Percentiles rank a stretch among this genome's conserved stretches.
Conservation (phyloP, 2,329 filamentous ascomycete genomes). For the Amphichorda felina region DNA sequence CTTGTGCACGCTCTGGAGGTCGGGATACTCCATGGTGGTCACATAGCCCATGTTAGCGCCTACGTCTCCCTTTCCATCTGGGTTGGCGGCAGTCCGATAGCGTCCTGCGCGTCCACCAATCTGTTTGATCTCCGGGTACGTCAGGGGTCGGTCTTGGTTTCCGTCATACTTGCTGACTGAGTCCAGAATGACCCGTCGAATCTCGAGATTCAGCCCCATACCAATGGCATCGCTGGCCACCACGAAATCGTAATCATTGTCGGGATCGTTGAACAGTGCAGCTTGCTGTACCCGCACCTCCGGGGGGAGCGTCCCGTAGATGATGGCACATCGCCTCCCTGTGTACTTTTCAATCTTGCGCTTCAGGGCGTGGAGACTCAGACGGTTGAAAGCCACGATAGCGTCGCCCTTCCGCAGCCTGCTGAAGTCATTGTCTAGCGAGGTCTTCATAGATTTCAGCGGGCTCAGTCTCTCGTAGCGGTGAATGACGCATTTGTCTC, state of each 20-base stretch:
- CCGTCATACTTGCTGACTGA: conserved; percentile 63
- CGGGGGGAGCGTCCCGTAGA: conserved; percentile 84
- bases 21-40: conserved; percentile 62
- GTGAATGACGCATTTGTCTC: conserved; percentile 74
- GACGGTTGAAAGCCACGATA: conserved; percentile 73
- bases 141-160: conserved; percentile 40
- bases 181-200: conserved; percentile 86
- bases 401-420: conserved; percentile 81
- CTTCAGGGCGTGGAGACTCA: conserved; percentile 73
- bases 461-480: conserved; percentile 75
- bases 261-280: conserved; percentile 81
- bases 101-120: conserved; percentile 89
- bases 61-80: conserved; percentile 11
- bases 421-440: conserved; percentile 50
- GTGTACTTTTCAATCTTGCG: conserved; percentile 64
- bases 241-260: conserved; percentile 91
- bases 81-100: conserved; percentile 60
- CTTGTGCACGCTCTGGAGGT: conserved; percentile 49
- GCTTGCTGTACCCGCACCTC: conserved; percentile 91
- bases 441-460: conserved; percentile 51
- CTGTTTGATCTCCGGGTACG: conserved; percentile 77
- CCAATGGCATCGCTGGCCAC: conserved; percentile 94
- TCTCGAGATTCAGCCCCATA: conserved; percentile 90
- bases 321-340: conserved; percentile 73
- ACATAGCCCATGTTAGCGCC: conserved; percentile 52